phyloP scores from a whole-genome alignment of 345 rosid genomes.

The Crucihimalaya himalaica region DNA sequence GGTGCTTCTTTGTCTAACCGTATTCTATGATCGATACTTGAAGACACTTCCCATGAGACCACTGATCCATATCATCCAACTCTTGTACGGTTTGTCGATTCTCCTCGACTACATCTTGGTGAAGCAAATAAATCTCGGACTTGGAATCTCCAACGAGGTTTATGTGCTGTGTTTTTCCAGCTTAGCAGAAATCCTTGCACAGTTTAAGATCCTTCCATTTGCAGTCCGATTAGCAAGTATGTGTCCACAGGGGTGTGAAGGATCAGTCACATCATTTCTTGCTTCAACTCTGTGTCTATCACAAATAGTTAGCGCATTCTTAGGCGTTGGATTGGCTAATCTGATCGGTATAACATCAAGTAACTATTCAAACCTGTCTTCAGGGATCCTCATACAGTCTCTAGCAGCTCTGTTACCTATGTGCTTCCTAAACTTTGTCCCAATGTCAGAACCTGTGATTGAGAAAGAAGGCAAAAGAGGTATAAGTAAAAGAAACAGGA shows the following conservation, averaged over 20 bases:
- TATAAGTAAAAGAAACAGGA: slow-evolving; percentile 56
- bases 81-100: slow-evolving; percentile 61
- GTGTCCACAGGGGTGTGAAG: slow-evolving; percentile 88
- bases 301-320: slow-evolving; percentile 68
- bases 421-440: slow-evolving; percentile 55
- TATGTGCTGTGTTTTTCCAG: slow-evolving; percentile 73
- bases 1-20: slow-evolving; percentile 61
- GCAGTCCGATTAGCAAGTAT: slow-evolving; percentile 59
- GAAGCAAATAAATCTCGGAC: slow-evolving; percentile 60
- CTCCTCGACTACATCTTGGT: slow-evolving; percentile 74
- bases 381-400: slow-evolving; percentile 67
- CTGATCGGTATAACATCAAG: slow-evolving; percentile 62
- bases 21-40: slow-evolving; percentile 63
- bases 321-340: slow-evolving; percentile 77
- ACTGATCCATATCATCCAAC: slow-evolving; percentile 55
- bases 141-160: slow-evolving; percentile 71
- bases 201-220: slow-evolving; percentile 85
- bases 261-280: slow-evolving; percentile 82
- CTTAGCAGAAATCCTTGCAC: slow-evolving; percentile 74
- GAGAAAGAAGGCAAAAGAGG: slow-evolving; percentile 55
- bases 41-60: slow-evolving; percentile 71
- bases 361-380: slow-evolving; percentile 60
- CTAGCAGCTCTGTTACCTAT: slow-evolving; percentile 68
- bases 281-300: slow-evolving; percentile 77
- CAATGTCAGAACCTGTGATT: slow-evolving; percentile 46